Base-by-base conservation (phyloP, 179 eudicot genomes). In the Spergularia azorica region DNA sequence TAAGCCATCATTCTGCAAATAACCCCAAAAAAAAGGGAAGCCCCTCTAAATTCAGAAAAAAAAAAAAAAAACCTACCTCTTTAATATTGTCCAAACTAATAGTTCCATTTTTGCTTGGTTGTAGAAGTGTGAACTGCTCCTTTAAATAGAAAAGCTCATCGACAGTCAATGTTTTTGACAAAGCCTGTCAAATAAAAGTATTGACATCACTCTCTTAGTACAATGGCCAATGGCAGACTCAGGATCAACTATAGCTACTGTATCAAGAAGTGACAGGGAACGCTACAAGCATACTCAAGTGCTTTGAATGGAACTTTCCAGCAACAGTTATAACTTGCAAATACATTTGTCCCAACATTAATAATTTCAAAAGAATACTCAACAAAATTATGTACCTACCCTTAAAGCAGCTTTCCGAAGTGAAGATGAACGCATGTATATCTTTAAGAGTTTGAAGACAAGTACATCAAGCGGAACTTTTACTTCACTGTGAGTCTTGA, bases 401-500 rank as follows among this genome's bases (percentile, higher is more conserved):
- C 86, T 83, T 56, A 90, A 82, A 63, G 97, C 97, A 73, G 95
- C 93, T 86, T 90, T 90, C 60, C 97, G 88, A 74, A 92, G 84
- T 74, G 91, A 79, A 67, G 97, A 90, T 50, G 97, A 92, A 66
- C 89, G 87, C 88, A 87, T 86, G 74, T 92, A 92, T 12, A 84
- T 88, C 81, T 89, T 92, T 85, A 92, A 79, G 43, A 85, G 88
- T 84, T 85, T 90, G 75, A 92, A 90, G 69, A 77, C 57, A 46
- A 86, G 79, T 70, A 93, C 79, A 84, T 93, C 98, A 57, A 90
- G 89, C 18, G 98, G 93, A 64, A 87, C 85, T 76, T 83, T 90
- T 61, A 83, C 77, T 48, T 87, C 81, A 72, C 80, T 76, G 18
- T 79, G 75, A 86, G 77, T 87, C 80, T 82, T 86, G 60, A 92